Evolutionary conservation across 306 rosid genomes (phyloP).

Genomic region (Sphenostylis stenocarpa): DNA sequence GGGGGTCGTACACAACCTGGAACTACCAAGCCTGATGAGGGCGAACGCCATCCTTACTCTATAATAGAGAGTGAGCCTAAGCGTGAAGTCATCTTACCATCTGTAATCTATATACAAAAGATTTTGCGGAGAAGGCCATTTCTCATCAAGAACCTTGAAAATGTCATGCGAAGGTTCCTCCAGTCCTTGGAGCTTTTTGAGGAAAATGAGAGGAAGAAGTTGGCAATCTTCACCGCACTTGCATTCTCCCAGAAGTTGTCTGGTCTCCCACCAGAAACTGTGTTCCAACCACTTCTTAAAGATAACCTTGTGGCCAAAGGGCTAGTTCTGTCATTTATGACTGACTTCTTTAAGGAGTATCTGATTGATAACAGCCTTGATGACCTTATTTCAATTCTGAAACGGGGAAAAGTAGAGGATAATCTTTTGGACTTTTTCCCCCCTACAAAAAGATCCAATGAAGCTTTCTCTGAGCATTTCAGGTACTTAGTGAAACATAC

Average conservation of each 20-base stretch:
- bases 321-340: conserved; percentile 88
- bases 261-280: conserved; percentile 98
- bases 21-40: conserved; percentile 99
- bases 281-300: conserved; percentile 95
- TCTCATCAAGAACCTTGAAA: conserved; percentile 96
- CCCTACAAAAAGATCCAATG: conserved; percentile 78
- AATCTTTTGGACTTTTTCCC: conserved; percentile 90
- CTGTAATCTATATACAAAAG: conserved; percentile 91
- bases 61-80: conserved; percentile 79
- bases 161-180: conserved; percentile 94
- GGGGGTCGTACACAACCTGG: conserved; percentile 99
- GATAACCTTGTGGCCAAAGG: conserved; percentile 99
- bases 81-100: conserved; percentile 84
- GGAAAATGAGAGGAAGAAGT: conserved; percentile 97
- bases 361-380: conserved; percentile 94
- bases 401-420: conserved; percentile 95
- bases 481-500: conserved; percentile 44
- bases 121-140: conserved; percentile 92
- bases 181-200: conserved; percentile 98
- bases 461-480: conserved; percentile 95
- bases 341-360: conserved; percentile 97
- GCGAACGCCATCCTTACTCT: conserved; percentile 97
- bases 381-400: conserved; percentile 93
- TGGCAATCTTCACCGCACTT: conserved; percentile 99
- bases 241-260: conserved; percentile 99